Percentiles rank a stretch among this genome's conserved stretches.
Evolutionary conservation across 805 yeast species (phyloP).

Genomic region (Metschnikowia kofuensis): DNA sequence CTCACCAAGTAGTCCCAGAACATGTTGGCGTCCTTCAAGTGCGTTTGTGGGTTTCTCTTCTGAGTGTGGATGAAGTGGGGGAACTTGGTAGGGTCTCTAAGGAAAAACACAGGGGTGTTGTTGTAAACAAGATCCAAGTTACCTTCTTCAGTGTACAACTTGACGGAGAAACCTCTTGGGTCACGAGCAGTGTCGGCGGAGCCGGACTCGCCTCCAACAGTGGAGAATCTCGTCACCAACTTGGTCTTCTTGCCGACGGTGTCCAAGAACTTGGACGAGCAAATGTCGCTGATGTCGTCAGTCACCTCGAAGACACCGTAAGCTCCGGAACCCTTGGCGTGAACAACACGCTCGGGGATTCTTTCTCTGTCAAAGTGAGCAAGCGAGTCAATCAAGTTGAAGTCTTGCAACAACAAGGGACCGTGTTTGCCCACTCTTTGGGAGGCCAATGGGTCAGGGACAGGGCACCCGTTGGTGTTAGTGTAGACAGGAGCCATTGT

Average conservation of each 20-base stretch:
- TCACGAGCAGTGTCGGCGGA: constrained; percentile 83
- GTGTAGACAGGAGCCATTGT: constrained; percentile 59
- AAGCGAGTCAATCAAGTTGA: constrained; percentile 72
- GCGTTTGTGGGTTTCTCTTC: constrained; percentile 78
- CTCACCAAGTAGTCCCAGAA: constrained; percentile 80
- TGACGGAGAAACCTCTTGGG: constrained; percentile 82
- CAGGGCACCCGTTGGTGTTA: constrained; percentile 74
- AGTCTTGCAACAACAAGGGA: constrained; percentile 78
- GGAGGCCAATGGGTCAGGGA: constrained; percentile 71
- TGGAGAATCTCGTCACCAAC: constrained; percentile 70
- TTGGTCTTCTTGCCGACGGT: constrained; percentile 29
- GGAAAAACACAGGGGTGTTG: constrained; percentile 82
- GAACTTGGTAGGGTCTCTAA: constrained; percentile 83
- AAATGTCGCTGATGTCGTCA: constrained; percentile 42
- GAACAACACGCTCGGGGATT: constrained; percentile 90
- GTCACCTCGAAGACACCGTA: constrained; percentile 84
- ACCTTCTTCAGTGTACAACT: constrained; percentile 81
- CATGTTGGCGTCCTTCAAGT: constrained; percentile 75
- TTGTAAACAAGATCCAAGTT: constrained; percentile 82
- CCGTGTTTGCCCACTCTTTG: constrained; percentile 76
- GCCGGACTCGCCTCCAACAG: constrained; percentile 84
- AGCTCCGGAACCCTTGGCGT: constrained; percentile 93
- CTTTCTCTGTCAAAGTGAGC: constrained; percentile 90
- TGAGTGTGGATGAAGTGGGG: constrained; percentile 89
- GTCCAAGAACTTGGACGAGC: constrained; percentile 26